Evolutionary conservation across 257 asterid genomes (phyloP).

Genomic region (Knoxia roxburghii): DNA sequence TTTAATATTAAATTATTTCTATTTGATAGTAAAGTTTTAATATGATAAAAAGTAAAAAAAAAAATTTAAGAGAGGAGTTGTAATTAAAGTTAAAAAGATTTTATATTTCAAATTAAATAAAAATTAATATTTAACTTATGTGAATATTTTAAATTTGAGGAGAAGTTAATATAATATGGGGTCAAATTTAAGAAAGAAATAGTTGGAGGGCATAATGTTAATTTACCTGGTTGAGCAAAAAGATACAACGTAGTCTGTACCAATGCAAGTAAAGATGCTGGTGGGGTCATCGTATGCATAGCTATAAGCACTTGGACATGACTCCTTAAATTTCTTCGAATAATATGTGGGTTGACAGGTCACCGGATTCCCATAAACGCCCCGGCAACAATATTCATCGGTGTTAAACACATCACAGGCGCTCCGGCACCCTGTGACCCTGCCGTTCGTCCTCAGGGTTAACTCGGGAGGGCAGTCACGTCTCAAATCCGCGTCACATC

Average conservation of each 20-base stretch:
- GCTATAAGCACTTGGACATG: slow-evolving; percentile 81
- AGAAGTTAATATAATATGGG: too few species aligned
- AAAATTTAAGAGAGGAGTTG: too few species aligned
- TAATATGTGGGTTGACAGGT: slow-evolving; percentile 76
- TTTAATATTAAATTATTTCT: too few species aligned
- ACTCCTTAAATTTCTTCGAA: slow-evolving; percentile 62
- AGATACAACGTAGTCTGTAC: slow-evolving; percentile 59
- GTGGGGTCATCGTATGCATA: slow-evolving; percentile 92
- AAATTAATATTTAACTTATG: too few species aligned
- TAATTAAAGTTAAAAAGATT: too few species aligned
- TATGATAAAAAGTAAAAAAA: too few species aligned
- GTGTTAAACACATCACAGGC: slow-evolving; percentile 85
- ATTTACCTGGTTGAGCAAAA: slow-evolving; percentile 67
- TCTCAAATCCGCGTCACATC: slow-evolving; percentile 68
- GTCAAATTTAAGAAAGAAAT: not conserved
- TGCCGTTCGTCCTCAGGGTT: slow-evolving; percentile 44
- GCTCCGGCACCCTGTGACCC: slow-evolving; percentile 62
- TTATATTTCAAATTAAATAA: too few species aligned
- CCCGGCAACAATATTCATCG: slow-evolving; percentile 86
- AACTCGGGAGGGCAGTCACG: slow-evolving; percentile 60
- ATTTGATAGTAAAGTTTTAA: too few species aligned
- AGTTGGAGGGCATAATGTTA: not conserved
- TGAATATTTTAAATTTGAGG: too few species aligned
- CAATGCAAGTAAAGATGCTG: slow-evolving; percentile 68
- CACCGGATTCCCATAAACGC: slow-evolving; percentile 61